Evolutionary conservation across 495 filamentous ascomycete species (phyloP).

Genomic region (Durotheca rogersii): DNA sequence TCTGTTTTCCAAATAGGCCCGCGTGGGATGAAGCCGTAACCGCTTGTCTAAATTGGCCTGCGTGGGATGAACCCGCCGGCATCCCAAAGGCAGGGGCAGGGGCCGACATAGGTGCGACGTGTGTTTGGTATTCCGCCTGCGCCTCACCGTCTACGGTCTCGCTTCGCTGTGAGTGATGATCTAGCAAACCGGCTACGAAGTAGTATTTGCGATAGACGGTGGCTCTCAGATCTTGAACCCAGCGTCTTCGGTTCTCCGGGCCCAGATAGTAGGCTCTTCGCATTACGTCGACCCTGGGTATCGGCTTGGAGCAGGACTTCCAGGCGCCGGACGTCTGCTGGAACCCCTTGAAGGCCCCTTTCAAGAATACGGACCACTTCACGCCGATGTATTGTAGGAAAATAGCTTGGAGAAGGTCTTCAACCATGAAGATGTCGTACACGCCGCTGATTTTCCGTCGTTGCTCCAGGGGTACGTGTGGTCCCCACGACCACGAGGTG

Average conservation of each 20-base stretch:
- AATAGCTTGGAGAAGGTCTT: constrained; percentile 65
- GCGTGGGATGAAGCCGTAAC: too few species aligned
- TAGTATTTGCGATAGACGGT: constrained; percentile 49
- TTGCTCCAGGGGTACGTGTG: constrained; percentile 57
- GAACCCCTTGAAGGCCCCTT: constrained; percentile 47
- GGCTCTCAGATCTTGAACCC: constrained; percentile 41
- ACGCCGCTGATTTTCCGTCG: constrained; percentile 62
- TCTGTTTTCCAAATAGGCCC: too few species aligned
- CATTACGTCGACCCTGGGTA: constrained; percentile 47
- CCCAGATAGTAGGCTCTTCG: constrained; percentile 54
- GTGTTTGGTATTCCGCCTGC: constrained; percentile 35
- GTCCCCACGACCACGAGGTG: constrained; percentile 61
- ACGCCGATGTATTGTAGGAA: constrained; percentile 66
- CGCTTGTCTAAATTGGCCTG: too few species aligned
- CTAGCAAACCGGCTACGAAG: constrained; percentile 54
- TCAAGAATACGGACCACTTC: constrained; percentile 60
- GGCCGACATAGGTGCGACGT: background rate
- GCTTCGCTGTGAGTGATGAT: constrained; percentile 28
- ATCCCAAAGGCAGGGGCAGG: too few species aligned
- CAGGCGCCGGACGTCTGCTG: constrained; percentile 44
- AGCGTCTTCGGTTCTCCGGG: constrained; percentile 2
- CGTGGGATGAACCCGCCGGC: too few species aligned
- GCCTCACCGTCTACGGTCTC: constrained; percentile 41
- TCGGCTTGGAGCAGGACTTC: constrained; percentile 40
- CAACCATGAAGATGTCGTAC: constrained; percentile 64